Percentiles rank a stretch among this genome's conserved stretches.
Evolutionary conservation across 2,329 filamentous ascomycete genomes (phyloP).

Genomic region (Bipolaris oryzae): DNA sequence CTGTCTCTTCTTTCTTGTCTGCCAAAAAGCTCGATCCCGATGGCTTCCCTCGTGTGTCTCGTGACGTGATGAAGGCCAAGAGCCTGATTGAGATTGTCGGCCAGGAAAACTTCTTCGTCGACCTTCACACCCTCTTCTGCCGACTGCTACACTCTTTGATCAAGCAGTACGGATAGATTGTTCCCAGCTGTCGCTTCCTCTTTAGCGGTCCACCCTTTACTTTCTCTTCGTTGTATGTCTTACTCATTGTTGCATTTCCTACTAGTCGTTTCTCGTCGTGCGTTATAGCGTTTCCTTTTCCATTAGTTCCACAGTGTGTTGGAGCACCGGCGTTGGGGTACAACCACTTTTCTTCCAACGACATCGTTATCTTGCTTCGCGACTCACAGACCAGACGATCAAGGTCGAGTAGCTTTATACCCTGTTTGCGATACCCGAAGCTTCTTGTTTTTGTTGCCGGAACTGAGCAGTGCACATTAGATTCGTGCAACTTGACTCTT

Average conservation of each 20-base stretch:
- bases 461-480: slow-evolving; percentile 23
- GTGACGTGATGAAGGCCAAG: slow-evolving; percentile 59
- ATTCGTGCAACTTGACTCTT: slow-evolving; percentile 18
- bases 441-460: slow-evolving; percentile 20
- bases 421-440: slow-evolving; percentile 34
- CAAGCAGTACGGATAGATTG: slow-evolving; percentile 45
- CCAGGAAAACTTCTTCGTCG: slow-evolving; percentile 63
- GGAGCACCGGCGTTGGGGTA: slow-evolving; percentile 26
- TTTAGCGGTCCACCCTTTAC: slow-evolving; percentile 17
- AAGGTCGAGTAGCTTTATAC: slow-evolving; percentile 27
- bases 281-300: slow-evolving; percentile 18
- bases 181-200: slow-evolving; percentile 3
- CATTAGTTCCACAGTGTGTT: slow-evolving; percentile 33
- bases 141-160: slow-evolving; percentile 47
- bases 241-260: slow-evolving; percentile 7
- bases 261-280: slow-evolving; percentile 11
- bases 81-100: slow-evolving; percentile 65
- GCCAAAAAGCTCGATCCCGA: slow-evolving; percentile 62
- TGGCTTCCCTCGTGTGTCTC: slow-evolving; percentile 59
- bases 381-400: not conserved
- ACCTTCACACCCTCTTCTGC: slow-evolving; percentile 61
- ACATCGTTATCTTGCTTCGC: slow-evolving; percentile 10
- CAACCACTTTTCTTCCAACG: slow-evolving; percentile 5
- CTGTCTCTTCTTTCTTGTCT: slow-evolving; percentile 64
- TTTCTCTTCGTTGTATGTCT: slow-evolving; percentile 28